A percentile compares a stretch with the other conserved stretches of the same genome.
phyloP scores from a whole-genome alignment of 257 asterid species.

The Rubia yunnanensis region DNA sequence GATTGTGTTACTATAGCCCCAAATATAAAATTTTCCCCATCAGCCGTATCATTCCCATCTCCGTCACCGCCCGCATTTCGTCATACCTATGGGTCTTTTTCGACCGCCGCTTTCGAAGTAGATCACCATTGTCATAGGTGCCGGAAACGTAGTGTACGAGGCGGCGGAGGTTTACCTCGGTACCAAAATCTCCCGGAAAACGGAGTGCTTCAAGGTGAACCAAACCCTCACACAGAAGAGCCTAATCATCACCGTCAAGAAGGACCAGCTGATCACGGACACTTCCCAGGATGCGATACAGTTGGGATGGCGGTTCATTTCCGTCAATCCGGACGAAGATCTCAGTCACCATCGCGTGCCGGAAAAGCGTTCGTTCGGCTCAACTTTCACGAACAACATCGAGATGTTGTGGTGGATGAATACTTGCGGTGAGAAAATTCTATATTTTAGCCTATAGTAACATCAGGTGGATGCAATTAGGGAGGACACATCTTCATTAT shows the following conservation, averaged over 20 bases:
- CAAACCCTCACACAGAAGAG: conserved; percentile 42
- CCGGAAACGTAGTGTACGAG: conserved; percentile 53
- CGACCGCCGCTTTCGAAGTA: conserved; percentile 15
- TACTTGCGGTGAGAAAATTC: too few species aligned
- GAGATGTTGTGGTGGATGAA: conserved; percentile 33
- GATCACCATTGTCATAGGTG: conserved; percentile 55
- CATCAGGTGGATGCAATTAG: too few species aligned
- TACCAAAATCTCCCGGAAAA: conserved; percentile 39
- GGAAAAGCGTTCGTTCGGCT: conserved; percentile 58
- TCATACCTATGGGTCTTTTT: conserved; percentile 25
- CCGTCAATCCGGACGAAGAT: conserved; percentile 35
- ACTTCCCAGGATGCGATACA: conserved; percentile 13
- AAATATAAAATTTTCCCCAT: too few species aligned
- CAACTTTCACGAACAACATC: conserved; percentile 32
- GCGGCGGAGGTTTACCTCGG: conserved; percentile 64
- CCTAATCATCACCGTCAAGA: conserved; percentile 42
- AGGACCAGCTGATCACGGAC: conserved; percentile 39
- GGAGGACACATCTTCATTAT: too few species aligned
- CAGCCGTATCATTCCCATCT: conserved; percentile 44
- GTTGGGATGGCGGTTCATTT: conserved; percentile 47
- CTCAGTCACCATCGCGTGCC: conserved; percentile 3
- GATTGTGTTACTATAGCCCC: too few species aligned
- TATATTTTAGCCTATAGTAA: too few species aligned
- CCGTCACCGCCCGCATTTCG: conserved; percentile 24
- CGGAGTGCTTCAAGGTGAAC: conserved; percentile 42